Evolutionary conservation across 2,329 filamentous ascomycete genomes (phyloP), one percentile per base, ranked within the genome.

Genomic region (Xylaria sp.): DNA sequence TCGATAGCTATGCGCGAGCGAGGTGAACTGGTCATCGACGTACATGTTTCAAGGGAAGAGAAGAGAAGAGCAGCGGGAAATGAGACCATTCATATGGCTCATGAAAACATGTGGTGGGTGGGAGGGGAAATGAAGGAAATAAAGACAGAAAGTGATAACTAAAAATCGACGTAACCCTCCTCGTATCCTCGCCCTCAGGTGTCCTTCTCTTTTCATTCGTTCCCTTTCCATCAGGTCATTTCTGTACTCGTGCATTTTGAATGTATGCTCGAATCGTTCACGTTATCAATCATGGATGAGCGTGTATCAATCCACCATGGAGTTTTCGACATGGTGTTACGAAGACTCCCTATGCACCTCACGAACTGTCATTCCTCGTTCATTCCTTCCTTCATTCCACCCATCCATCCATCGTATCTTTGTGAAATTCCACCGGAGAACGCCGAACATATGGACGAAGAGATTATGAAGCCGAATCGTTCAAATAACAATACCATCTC

Each of bases 371-470:
- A 44, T 66, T 56, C 37, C 56, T 32, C 51, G 56, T 65, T 65
- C 51, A 60, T 65, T 65, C 54, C 63, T 52, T 58, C 54, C 28
- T 28, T 28, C 28, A 4, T 28, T 28, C 28, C 28, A 28, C 28
- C 28, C 28, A 28, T 28, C 28, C 66, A 46, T 62, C 54, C 55
- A 50, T 60, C 54, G 57, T 61, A 34, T 51, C 55, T 46, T 58
- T 65, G 23, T 65, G 12, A 71, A 32, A 64, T 50, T 34, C 62
- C 64, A 32, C 64, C 58, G 58, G 57, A 56, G 66, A 69, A 72
- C 68, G 68, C 68, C 71, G 48, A 56, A 59, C 67, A 25, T 56
- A 57, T 72, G 56, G 65, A 63, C 69, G 61, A 65, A 51, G 46
- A 60, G 25, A 57, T 61, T 63, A 66, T 59, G 52, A 66, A 66